phyloP scores from a whole-genome alignment of 2,329 filamentous ascomycete species.

The Bipolaris zeicola region DNA sequence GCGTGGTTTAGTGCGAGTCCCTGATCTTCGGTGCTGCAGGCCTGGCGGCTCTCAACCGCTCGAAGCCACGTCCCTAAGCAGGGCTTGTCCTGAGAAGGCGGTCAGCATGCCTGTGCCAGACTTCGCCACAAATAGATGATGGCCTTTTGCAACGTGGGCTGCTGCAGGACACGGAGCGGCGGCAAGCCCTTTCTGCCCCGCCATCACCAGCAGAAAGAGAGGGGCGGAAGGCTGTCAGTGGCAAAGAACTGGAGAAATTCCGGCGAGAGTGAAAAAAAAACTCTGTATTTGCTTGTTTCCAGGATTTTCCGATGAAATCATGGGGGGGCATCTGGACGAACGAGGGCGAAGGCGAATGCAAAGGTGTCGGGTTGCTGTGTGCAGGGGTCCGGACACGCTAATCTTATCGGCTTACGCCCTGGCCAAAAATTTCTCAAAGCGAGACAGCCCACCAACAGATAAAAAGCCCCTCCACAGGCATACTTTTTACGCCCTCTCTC shows the following conservation, averaged over 20 bases:
- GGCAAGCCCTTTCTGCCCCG: conserved; percentile 5
- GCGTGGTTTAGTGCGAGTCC: conserved; percentile 12
- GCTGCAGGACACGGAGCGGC: conserved; percentile 11
- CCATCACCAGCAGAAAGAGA: background rate
- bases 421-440: conserved; percentile 26
- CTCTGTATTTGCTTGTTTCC: background rate
- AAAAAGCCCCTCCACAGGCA: conserved; percentile 31
- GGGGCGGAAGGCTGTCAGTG: background rate
- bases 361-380: conserved; percentile 1
- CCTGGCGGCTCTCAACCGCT: conserved; percentile 18
- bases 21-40: conserved; percentile 25
- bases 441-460: conserved; percentile 24
- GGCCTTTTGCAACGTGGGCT: conserved; percentile 26
- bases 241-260: conserved; percentile 13
- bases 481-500: conserved; percentile 16
- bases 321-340: conserved; percentile 8
- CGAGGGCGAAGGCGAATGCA: background rate
- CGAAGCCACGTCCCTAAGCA: conserved; percentile 15
- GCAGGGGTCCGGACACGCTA: conserved; percentile 22
- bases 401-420: conserved; percentile 33
- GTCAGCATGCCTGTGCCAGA: conserved; percentile 30
- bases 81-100: conserved; percentile 25
- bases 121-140: conserved; percentile 32
- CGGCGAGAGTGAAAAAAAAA: conserved; percentile 21
- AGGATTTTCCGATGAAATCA: conserved; percentile 9